phyloP scores from a whole-genome alignment of 2,329 filamentous ascomycete species.

The Chrysoporthe deuterocubensis region DNA sequence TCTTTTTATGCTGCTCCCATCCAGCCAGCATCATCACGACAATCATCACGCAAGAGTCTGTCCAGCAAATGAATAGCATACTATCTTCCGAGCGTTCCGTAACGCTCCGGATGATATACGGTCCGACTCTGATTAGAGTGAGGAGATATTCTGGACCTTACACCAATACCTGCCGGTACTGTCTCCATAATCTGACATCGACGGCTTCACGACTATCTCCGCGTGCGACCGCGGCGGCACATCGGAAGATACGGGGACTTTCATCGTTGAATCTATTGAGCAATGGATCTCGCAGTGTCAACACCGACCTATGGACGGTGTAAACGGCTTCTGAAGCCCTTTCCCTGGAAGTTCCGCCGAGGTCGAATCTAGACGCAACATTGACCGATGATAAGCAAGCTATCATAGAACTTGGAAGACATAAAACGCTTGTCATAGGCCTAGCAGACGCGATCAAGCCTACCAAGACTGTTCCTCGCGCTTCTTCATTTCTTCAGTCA shows the following conservation, averaged over 20 bases:
- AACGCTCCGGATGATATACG: neutral
- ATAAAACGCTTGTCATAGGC: neutral
- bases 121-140: neutral
- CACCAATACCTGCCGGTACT: neutral
- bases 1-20: neutral
- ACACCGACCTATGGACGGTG: neutral
- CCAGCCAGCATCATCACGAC: neutral
- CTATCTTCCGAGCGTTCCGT: neutral
- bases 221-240: neutral
- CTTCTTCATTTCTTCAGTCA: neutral
- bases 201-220: constrained; percentile 18
- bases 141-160: too few relatives aligned
- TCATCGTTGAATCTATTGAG: neutral
- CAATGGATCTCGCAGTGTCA: neutral
- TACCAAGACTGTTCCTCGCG: neutral
- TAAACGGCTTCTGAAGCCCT: neutral
- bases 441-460: neutral
- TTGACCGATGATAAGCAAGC: neutral
- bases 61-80: neutral
- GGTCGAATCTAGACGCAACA: neutral
- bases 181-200: neutral
- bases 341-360: neutral
- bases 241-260: neutral
- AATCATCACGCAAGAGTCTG: constrained; percentile 3
- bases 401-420: neutral